Evolutionary conservation across 768 basidiomycete species (phyloP).

Genomic region (Leucosporidium scottii): DNA sequence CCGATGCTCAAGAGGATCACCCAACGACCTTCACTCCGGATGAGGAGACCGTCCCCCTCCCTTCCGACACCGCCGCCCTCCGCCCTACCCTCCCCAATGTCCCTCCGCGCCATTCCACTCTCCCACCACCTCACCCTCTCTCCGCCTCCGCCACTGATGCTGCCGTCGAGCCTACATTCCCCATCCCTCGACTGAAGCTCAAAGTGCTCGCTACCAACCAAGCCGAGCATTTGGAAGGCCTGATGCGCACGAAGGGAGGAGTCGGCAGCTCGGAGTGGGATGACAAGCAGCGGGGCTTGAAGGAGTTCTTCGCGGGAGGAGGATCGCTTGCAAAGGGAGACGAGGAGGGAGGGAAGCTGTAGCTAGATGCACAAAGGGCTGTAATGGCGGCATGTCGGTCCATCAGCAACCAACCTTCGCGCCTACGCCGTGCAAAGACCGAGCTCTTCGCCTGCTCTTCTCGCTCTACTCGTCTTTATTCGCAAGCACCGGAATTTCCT

Average conservation of each 20-base stretch:
- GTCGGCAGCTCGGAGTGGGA: conserved; percentile 44
- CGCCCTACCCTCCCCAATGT: conserved; percentile 13
- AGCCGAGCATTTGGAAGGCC: conserved; percentile 41
- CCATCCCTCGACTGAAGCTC: conserved; percentile 7
- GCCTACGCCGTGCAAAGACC: not conserved
- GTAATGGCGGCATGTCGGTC: not conserved
- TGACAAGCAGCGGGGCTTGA: conserved; percentile 43
- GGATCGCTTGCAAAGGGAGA: conserved; percentile 2
- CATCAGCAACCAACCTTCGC: not conserved
- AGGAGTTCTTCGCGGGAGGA: conserved; percentile 44
- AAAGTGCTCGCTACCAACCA: conserved; percentile 40
- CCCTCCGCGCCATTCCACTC: conserved; percentile 13
- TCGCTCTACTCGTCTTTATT: not conserved
- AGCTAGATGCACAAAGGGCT: not conserved
- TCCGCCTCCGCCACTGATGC: not conserved
- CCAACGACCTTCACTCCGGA: too few species aligned
- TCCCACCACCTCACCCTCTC: conserved; percentile 6
- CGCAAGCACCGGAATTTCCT: too few species aligned
- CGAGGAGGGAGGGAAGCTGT: not conserved
- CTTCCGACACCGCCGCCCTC: not conserved
- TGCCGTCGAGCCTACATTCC: conserved; percentile 4
- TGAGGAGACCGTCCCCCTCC: not conserved
- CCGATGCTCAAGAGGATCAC: too few species aligned
- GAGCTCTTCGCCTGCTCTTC: not conserved
- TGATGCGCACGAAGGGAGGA: conserved; percentile 44